phyloP scores from a whole-genome alignment of 2,329 filamentous ascomycete genomes.

The Phialophora chinensis region DNA sequence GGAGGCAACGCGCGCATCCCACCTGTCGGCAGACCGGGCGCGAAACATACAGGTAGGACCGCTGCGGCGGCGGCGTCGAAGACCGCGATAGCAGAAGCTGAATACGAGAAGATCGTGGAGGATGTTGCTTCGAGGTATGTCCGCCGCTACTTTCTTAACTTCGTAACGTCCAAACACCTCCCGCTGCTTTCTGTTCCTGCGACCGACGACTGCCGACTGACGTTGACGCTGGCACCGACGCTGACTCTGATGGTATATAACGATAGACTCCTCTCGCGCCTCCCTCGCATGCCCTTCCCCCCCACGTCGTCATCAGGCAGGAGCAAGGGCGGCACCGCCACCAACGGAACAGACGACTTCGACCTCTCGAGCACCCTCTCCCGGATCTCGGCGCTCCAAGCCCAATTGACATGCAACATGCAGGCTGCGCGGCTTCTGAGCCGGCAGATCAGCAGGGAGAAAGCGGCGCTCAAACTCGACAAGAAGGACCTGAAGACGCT shows the following conservation, averaged over 20 bases:
- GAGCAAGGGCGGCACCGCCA: not conserved
- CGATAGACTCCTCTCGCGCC: conserved; percentile 42
- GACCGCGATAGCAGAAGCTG: conserved; percentile 24
- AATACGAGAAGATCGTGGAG: conserved; percentile 31
- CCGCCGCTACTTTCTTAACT: not conserved
- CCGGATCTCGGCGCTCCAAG: conserved; percentile 43
- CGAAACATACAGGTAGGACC: not conserved
- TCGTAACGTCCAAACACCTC: too few relatives aligned
- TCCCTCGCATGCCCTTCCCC: conserved; percentile 55
- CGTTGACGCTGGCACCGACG: too few relatives aligned
- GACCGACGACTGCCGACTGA: not conserved
- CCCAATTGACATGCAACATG: conserved; percentile 48
- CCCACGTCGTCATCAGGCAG: conserved; percentile 38
- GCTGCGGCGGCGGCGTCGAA: conserved; percentile 4
- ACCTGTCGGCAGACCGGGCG: conserved; percentile 2
- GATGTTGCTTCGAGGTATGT: conserved; percentile 31
- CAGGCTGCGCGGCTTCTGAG: conserved; percentile 50
- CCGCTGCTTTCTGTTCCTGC: not conserved
- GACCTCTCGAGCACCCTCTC: conserved; percentile 52
- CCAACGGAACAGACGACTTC: conserved; percentile 47
- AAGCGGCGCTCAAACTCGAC: conserved; percentile 50
- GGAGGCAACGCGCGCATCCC: conserved; percentile 23
- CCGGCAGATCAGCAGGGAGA: conserved; percentile 51
- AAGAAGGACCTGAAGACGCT: conserved; percentile 50
- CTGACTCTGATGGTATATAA: too few relatives aligned